These are phyloP conservation scores for Leccinum subspadiceum DNA, from an alignment of 1,284 basidiomycete genomes.

Conservation along the genomic window DNA sequence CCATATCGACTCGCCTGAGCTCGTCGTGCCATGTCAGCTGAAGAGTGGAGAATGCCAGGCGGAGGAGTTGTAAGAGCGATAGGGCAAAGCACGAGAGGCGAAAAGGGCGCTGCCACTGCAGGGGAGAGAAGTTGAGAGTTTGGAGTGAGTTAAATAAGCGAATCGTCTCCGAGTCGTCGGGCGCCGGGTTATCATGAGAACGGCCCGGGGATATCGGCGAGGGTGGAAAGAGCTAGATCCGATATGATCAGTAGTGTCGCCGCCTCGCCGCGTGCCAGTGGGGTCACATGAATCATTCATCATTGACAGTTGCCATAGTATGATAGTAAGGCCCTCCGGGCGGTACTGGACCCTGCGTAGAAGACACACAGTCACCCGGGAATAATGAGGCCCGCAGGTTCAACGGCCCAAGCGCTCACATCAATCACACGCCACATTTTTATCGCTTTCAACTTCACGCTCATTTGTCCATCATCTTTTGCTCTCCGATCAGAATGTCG, in stretches of 20 bases:
- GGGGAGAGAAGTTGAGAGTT: background rate
- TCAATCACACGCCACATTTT: constrained; percentile 21
- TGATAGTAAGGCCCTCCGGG: no score
- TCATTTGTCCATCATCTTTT: constrained; percentile 5
- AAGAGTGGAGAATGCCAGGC: background rate
- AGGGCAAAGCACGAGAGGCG: background rate
- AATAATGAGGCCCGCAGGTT: no score
- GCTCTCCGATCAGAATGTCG: constrained; percentile 54
- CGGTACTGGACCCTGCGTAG: no score
- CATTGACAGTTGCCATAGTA: no score
- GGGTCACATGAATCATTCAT: no score
- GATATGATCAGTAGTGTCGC: no score
- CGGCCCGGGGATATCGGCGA: no score
- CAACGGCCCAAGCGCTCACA: background rate
- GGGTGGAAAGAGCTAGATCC: no score
- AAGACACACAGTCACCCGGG: no score
- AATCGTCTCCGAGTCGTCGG: background rate
- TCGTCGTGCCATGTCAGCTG: background rate
- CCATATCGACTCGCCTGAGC: background rate
- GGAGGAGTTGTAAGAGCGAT: background rate
- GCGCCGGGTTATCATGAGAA: background rate
- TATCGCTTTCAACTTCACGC: background rate
- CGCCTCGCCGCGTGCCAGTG: no score
- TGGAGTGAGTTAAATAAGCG: background rate
- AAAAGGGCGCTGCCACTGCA: background rate